Evolutionary conservation across 306 rosid species (phyloP).

Genomic region (Prosopis cineraria): DNA sequence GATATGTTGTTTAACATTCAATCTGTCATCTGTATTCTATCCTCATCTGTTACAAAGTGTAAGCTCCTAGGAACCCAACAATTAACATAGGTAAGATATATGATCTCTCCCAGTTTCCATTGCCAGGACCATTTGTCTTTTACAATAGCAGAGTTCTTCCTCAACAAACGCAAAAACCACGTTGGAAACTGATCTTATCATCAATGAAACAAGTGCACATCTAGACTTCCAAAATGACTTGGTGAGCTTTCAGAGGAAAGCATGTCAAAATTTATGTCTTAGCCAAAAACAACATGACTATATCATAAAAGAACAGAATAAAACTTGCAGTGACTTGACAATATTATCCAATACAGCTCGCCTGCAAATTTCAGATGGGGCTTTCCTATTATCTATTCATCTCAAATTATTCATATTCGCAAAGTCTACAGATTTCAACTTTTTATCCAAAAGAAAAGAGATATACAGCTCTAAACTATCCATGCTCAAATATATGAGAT

Average conservation of each 20-base stretch:
- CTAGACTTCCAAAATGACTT: neutral
- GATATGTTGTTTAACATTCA: neutral
- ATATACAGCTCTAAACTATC: conserved; percentile 16
- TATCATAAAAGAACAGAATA: neutral
- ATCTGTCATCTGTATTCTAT: neutral
- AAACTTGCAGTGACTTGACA: neutral
- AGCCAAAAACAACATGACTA: neutral
- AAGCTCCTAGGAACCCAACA: neutral
- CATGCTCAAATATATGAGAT: conserved; percentile 14
- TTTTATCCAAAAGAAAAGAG: neutral
- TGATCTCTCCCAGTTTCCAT: neutral
- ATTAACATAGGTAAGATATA: neutral
- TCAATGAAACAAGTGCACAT: neutral
- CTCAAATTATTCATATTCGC: conserved; percentile 31
- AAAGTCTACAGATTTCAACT: conserved; percentile 20
- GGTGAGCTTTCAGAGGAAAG: neutral
- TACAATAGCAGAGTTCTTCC: neutral
- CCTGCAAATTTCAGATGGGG: neutral
- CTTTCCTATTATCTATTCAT: conserved; percentile 13
- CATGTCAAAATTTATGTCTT: neutral
- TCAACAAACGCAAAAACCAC: neutral
- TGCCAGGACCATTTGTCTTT: neutral
- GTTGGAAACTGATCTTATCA: neutral
- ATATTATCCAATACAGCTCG: neutral
- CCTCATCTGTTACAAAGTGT: neutral